Conservation (phyloP, 1,284 basidiomycete species). For the Boletus sp. region DNA sequence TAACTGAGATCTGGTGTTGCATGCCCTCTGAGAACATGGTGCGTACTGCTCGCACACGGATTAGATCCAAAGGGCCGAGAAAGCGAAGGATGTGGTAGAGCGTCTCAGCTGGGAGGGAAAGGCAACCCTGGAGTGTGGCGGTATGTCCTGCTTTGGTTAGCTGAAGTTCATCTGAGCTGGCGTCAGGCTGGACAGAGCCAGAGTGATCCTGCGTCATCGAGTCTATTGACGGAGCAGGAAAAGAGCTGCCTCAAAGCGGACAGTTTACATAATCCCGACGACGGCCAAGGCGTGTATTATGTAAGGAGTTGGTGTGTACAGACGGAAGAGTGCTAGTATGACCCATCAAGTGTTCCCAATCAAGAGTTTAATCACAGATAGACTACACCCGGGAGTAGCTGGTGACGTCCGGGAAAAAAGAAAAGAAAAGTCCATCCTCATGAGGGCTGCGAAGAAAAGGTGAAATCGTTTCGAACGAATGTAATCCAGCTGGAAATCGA, state of each 20-base stretch:
- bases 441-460: slow-evolving; percentile 22
- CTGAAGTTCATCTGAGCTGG: background rate
- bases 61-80: slow-evolving; percentile 20
- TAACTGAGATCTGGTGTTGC: background rate
- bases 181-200: background rate
- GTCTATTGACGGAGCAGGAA: background rate
- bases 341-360: slow-evolving; percentile 13
- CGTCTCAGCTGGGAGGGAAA: slow-evolving; percentile 23
- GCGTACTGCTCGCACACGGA: slow-evolving; percentile 24
- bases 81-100: slow-evolving; percentile 18
- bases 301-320: too few relatives aligned
- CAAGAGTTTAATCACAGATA: slow-evolving; percentile 12
- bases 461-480: slow-evolving; percentile 20
- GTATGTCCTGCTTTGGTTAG: background rate
- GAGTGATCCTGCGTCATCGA: slow-evolving; percentile 18
- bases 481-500: slow-evolving; percentile 4
- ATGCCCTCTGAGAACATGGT: background rate
- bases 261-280: too few relatives aligned
- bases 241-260: background rate
- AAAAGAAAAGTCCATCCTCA: slow-evolving; percentile 19
- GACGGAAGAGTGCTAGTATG: slow-evolving; percentile 2
- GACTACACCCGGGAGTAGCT: slow-evolving; percentile 4
- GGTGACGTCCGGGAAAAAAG: background rate
- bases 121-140: background rate
- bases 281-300: too few relatives aligned